Evolutionary conservation across 805 yeast species (phyloP), one percentile per base, ranked within the genome.

Genomic region (Cyberlindnera mycetangii): DNA sequence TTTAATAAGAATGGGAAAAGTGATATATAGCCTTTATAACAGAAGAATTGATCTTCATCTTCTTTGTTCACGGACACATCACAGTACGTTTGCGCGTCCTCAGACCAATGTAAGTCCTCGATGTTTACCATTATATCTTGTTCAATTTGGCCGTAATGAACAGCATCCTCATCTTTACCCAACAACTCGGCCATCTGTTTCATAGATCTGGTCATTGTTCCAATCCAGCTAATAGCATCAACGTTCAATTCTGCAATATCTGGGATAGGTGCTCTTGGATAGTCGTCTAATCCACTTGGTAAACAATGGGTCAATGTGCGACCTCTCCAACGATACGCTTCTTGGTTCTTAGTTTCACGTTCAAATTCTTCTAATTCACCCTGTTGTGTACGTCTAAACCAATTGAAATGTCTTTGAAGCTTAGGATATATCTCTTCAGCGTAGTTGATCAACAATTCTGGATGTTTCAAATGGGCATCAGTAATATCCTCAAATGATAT

Each of bases 201-300:
- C 81, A 93, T 82, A 0, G 96, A 79, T 52, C 82, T 75, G 0
- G 97, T 78, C 95, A 92, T 89, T 6, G 86, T 83, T 14, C 96
- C 98, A 47, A 93, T 79, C 99, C 99, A 93, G 5, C 95, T 75
- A 38, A 92, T 67, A 45, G 92, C 70, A 60, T 93, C 99, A 25
- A 93, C 93, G 56, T 93, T 85, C 39, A 93, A 70, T 65, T 93
- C 99, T 1, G 95, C 95, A 32, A 82, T 73, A 62, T 89, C 96
- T 2, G 95, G 92, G 7, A 76, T 78, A 21, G 70, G 68, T 1
- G 89, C 83, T 50, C 99, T 77, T 28, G 99, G 99, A 59, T 90
- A 93, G 60, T 93, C 99, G 64, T 93, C 99, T 30, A 93, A 63
- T 0, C 99, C 99, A 64, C 95, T 84, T 8, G 99, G 93, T 42